Conservation (phyloP, 495 filamentous ascomycete genomes). For the Neurospora intermedia region DNA sequence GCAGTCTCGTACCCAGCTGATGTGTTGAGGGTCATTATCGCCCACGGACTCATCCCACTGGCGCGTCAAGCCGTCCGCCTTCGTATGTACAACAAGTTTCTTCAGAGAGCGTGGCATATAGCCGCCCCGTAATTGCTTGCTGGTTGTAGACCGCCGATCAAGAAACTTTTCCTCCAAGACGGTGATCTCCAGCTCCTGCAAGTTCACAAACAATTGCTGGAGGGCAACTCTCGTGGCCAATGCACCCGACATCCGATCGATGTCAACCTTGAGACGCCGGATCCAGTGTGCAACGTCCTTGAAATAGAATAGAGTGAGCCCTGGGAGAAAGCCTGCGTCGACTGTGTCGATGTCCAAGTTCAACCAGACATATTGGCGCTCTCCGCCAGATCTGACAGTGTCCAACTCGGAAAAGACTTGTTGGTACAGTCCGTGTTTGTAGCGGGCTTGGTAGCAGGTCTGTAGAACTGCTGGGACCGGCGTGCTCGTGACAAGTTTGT, state of each 20-base stretch:
- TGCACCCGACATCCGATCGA: no score
- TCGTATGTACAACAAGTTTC: not conserved
- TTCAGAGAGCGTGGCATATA: not conserved
- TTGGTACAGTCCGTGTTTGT: not conserved
- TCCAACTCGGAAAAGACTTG: not conserved
- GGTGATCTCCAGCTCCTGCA: not conserved
- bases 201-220: not conserved
- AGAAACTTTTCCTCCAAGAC: not conserved
- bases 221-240: not conserved
- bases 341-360: not conserved
- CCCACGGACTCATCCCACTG: not conserved
- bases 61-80: not conserved
- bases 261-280: not conserved
- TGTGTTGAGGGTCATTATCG: not conserved
- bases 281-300: not conserved
- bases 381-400: not conserved
- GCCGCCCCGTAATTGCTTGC: not conserved
- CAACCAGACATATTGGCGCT: not conserved
- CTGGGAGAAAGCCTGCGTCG: not conserved
- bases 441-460: not conserved
- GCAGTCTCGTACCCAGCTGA: not conserved
- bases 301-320: fast-evolving
- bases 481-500: not conserved
- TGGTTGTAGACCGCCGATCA: not conserved
- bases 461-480: not conserved